Conservation (phyloP, 768 basidiomycete genomes). For the Pilatotrama ljubarskyi region DNA sequence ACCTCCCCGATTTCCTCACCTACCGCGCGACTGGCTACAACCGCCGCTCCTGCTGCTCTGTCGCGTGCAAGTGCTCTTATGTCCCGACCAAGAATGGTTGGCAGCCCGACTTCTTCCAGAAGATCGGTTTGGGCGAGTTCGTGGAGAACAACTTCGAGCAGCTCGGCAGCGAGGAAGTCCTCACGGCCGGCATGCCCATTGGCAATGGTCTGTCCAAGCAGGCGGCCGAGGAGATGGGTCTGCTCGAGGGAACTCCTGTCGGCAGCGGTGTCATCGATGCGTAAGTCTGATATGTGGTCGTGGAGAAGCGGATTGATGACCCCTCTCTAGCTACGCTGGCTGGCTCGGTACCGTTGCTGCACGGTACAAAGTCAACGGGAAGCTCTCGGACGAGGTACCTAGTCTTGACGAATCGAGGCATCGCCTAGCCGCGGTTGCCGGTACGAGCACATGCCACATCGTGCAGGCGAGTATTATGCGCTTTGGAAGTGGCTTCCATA, state of each 20-base stretch:
- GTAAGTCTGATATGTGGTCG: slow-evolving; percentile 42
- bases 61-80: slow-evolving; percentile 96
- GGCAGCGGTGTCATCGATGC: slow-evolving; percentile 97
- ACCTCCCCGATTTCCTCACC: slow-evolving; percentile 94
- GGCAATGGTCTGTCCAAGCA: slow-evolving; percentile 75
- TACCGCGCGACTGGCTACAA: slow-evolving; percentile 81
- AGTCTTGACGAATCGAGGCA: slow-evolving; percentile 74
- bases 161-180: slow-evolving; percentile 66
- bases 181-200: slow-evolving; percentile 85
- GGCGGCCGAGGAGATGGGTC: slow-evolving; percentile 84
- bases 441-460: slow-evolving; percentile 95
- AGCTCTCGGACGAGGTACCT: slow-evolving; percentile 53
- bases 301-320: background rate
- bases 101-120: slow-evolving; percentile 83
- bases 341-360: slow-evolving; percentile 97
- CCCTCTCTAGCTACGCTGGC: slow-evolving; percentile 71
- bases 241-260: slow-evolving; percentile 84
- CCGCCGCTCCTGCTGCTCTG: slow-evolving; percentile 83
- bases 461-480: slow-evolving; percentile 59
- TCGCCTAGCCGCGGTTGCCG: slow-evolving; percentile 89
- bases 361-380: slow-evolving; percentile 51
- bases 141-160: slow-evolving; percentile 69
- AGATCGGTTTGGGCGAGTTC: slow-evolving; percentile 78
- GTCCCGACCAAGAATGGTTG: slow-evolving; percentile 82
- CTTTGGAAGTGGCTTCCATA: background rate